Percentiles rank a stretch among this genome's conserved stretches.
Conservation (phyloP, 305 asterid genomes). For the Ajuga reptans region DNA sequence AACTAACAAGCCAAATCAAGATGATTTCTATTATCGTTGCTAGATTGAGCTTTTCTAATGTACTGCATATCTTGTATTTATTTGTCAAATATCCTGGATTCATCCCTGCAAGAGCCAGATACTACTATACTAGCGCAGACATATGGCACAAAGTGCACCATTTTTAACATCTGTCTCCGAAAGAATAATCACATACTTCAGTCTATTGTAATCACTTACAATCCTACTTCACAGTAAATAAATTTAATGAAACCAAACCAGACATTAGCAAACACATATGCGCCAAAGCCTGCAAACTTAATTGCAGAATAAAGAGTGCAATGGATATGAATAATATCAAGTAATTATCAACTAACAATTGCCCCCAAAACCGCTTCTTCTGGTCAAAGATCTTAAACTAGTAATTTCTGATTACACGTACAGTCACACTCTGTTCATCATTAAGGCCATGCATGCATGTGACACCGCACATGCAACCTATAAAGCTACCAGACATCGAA, state of each 20-base stretch:
- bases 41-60: too few relatives aligned
- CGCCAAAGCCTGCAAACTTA: neutral
- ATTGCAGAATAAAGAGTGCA: neutral
- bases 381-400: neutral
- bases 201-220: neutral
- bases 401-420: neutral
- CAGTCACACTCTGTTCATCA: neutral
- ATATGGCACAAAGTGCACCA: too few relatives aligned
- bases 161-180: too few relatives aligned
- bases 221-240: neutral
- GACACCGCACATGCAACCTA: conserved; percentile 3
- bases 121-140: too few relatives aligned
- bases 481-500: neutral
- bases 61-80: too few relatives aligned
- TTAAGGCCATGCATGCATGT: conserved; percentile 25
- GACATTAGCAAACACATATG: neutral
- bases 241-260: neutral
- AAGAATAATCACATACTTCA: too few relatives aligned
- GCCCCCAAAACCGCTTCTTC: neutral
- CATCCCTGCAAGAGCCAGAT: too few relatives aligned
- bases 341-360: neutral
- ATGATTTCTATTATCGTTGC: too few relatives aligned
- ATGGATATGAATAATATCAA: neutral
- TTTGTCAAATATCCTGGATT: too few relatives aligned
- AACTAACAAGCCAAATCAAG: too few relatives aligned